Base-by-base conservation (phyloP, 805 yeast genomes). In the Grigorovia transvaalensis region DNA sequence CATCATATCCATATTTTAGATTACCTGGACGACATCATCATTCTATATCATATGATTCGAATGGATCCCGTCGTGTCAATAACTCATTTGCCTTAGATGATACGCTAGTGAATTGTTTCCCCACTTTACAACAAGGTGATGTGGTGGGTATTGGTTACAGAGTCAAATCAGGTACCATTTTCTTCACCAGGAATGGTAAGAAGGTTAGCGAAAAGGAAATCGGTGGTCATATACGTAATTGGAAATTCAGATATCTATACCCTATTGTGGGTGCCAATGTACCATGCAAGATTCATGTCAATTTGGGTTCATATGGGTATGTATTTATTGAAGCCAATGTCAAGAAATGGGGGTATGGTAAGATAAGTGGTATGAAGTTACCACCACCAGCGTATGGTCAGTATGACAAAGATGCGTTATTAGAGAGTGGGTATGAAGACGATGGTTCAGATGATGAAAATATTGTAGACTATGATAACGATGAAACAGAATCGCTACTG, bases 261-360 rank as follows among this genome's bases (percentile, higher is more conserved):
- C 99, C 99, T n/a, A 84, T 85, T 0, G 73, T 93, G 18, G 99
- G 99, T 1, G 82, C 96, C 5, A 84, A 79, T 51, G 84, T 88
- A 42, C 79, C 84, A 5, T 86, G 96, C 59, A 78, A 83, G 8
- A 72, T 93, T n/a, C 90, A 86, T 66, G 95, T 86, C 11, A 93
- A 88, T 62, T 69, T 93, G 51, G 99, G 99, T 18, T 91, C 87
- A 59, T 75, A 81, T 52, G 97, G 96, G 2, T 89, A 79, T 69
- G 96, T 90, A 2, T 88, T 78, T 63, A 87, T 90, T 48, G 96
- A 90, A 64, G 96, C 88, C 1, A 88, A 89, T 63, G 96, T 90
- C 42, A 89, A 89, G 65, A 88, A 86, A 65, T 89, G 96, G 96
- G 96, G 96, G 6, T 84, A 85, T 60, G 96, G 95, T n/a, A 91